Evolutionary conservation across 1,284 basidiomycete species (phyloP).

Genomic region (Ceratobasidium sp.): DNA sequence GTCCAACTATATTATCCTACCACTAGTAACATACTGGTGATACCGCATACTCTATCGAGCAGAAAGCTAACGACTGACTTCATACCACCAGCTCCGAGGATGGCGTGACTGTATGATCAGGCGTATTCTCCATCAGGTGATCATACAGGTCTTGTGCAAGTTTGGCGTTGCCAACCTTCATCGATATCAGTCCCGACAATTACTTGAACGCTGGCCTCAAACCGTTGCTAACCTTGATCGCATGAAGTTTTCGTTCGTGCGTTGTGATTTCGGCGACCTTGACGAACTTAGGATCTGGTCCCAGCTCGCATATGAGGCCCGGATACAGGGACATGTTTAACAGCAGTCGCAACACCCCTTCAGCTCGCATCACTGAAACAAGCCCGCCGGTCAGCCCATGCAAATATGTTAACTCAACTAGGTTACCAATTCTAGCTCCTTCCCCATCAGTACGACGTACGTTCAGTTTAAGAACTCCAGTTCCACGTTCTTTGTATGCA

Average conservation of each 20-base stretch:
- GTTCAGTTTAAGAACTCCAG: constrained; percentile 82
- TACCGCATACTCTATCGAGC: no score
- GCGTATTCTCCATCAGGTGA: constrained; percentile 24
- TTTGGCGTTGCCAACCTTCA: constrained; percentile 30
- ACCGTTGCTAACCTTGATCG: constrained; percentile 43
- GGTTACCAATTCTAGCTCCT: constrained; percentile 75
- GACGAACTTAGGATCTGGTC: constrained; percentile 66
- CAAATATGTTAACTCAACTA: constrained; percentile 2
- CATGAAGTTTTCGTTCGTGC: constrained; percentile 38
- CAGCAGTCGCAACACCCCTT: constrained; percentile 85
- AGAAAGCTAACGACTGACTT: no score
- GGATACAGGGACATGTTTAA: constrained; percentile 87
- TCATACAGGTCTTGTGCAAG: constrained; percentile 30
- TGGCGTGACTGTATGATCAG: background rate
- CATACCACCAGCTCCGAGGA: background rate
- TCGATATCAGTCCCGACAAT: no score
- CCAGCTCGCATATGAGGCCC: constrained; percentile 81
- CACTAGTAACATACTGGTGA: no score
- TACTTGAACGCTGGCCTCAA: no score
- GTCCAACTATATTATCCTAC: no score
- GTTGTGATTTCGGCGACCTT: constrained; percentile 41
- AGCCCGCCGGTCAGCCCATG: background rate
- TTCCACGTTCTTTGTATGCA: constrained; percentile 89
- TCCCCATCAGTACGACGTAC: constrained; percentile 70
- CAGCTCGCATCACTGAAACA: constrained; percentile 89